Base-by-base conservation (phyloP, 1,139 yeast species). In the Suhomyces bribrorum region DNA sequence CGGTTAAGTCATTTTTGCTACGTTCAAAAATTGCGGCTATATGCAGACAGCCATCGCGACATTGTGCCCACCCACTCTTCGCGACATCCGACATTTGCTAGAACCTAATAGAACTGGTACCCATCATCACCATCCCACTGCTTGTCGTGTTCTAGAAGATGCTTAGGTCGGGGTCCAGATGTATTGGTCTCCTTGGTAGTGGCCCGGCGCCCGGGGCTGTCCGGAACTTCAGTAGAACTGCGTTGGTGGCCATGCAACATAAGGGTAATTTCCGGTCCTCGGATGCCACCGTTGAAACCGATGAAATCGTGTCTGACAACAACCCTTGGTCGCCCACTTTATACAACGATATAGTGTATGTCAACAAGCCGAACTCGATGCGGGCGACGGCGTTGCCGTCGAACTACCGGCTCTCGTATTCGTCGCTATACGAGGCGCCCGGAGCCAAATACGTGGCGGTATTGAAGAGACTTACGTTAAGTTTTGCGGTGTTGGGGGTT, bases 361-460 rank as follows among this genome's bases (percentile, higher is more conserved):
- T 68, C 1, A 56, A 61, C 30, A 51, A 44, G 54, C 36, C 52
- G 42, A 8, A 40, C 47, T 49, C 62, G 3, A 14, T 36, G 3
- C 35, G 44, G 22, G 28, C 38, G 4, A 59, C 64, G 1, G 60
- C 64, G 14, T 52, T 75, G 15, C 70, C 75, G 1, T 51, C 58
- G 2, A 67, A 77, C 29, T 75, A 57, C 46, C 56, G 86, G 38
- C 59, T 77, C 6, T 77, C 81, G 0, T 75, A 78, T 48, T 66
- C 63, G 44, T 77, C 85, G 3, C 51, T 81, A 20, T 81, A 81
- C 49, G 76, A 70, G 38, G 76, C 81, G 1, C 83, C 86, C 0
- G 69, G 79, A 1, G 66, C 76, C 24, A 72, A 74, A 44, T 76
- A 78, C 40, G 80, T 79, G 7, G 75, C 82, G 8, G 63, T 78